Evolutionary conservation across 2,329 filamentous ascomycete species (phyloP).

Genomic region (Aphanoascus verrucosus): DNA sequence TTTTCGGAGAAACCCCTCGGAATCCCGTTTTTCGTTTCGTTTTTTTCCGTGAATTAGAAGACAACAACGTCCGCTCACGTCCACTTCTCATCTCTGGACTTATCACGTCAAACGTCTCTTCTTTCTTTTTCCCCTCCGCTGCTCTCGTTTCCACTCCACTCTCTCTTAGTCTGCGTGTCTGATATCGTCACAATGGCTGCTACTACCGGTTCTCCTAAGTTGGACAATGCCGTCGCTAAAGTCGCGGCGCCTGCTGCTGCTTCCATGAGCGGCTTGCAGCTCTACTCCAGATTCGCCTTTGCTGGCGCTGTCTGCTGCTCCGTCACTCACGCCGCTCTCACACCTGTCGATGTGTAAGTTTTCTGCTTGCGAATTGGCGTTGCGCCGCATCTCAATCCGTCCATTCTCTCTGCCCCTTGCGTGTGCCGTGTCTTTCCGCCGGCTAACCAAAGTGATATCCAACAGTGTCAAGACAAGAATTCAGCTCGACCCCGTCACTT

Average conservation of each 20-base stretch:
- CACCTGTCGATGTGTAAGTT: constrained; percentile 99
- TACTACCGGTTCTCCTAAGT: constrained; percentile 10
- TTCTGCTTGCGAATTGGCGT: neutral
- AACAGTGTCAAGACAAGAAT: constrained; percentile 85
- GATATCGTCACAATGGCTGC: constrained; percentile 16
- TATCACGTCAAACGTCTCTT: neutral
- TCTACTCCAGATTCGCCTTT: constrained; percentile 95
- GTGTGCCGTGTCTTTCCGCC: constrained; percentile 1
- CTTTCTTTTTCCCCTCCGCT: constrained; percentile 5
- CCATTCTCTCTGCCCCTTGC: neutral
- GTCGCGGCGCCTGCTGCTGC: constrained; percentile 10
- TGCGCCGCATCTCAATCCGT: neutral
- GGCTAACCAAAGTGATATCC: constrained; percentile 20
- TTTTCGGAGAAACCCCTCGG: constrained; percentile 11
- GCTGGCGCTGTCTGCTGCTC: constrained; percentile 97
- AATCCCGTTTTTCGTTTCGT: constrained; percentile 8
- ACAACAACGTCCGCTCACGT: constrained; percentile 3
- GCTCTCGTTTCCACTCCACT: constrained; percentile 5
- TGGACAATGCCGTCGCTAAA: constrained; percentile 9
- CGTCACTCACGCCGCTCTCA: constrained; percentile 91
- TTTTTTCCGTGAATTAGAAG: constrained; percentile 6
- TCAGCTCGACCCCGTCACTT: constrained; percentile 80
- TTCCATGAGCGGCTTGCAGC: constrained; percentile 44
- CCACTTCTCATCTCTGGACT: neutral
- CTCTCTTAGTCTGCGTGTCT: constrained; percentile 2